Evolutionary conservation across 139 green algal species (phyloP).

Genomic region (Gonium pectorale): DNA sequence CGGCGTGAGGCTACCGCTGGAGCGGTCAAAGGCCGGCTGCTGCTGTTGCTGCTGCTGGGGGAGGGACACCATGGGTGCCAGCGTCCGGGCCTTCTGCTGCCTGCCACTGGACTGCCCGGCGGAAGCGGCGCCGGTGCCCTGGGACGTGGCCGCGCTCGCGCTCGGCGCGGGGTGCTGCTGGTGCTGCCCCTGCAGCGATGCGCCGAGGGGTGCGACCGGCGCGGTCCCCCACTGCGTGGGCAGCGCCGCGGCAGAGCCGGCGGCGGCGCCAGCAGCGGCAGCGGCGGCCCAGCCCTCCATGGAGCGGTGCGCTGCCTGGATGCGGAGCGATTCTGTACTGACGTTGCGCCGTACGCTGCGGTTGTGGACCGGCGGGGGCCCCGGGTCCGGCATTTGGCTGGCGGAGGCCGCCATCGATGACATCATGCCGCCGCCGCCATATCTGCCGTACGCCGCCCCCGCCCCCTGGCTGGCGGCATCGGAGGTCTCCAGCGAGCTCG

Average conservation of each 20-base stretch:
- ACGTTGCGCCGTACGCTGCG: slow-evolving; percentile 34
- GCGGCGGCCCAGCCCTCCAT: slow-evolving; percentile 25
- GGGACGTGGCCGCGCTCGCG: no score
- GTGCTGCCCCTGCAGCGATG: not conserved
- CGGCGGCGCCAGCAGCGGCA: not conserved
- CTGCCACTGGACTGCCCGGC: no score
- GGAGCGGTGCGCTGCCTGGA: slow-evolving; percentile 35
- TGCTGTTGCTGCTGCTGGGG: not conserved
- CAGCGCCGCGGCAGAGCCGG: not conserved
- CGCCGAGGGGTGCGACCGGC: not conserved
- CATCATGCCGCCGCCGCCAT: no score
- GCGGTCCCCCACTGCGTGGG: not conserved
- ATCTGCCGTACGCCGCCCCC: no score
- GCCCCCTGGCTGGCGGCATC: not conserved
- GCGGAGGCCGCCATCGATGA: no score
- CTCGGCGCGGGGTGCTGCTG: not conserved
- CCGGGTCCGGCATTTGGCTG: no score
- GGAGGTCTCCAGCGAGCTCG: not conserved
- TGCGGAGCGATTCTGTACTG: slow-evolving; percentile 10
- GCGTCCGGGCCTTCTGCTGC: no score
- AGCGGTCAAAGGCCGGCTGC: not conserved
- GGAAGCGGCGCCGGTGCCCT: no score
- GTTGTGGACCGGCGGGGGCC: not conserved
- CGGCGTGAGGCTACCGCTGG: not conserved
- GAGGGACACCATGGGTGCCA: no score